Evolutionary conservation across 1,284 basidiomycete species (phyloP), one percentile per base, ranked within the genome.

Genomic region (Xerocomus nothofagi): DNA sequence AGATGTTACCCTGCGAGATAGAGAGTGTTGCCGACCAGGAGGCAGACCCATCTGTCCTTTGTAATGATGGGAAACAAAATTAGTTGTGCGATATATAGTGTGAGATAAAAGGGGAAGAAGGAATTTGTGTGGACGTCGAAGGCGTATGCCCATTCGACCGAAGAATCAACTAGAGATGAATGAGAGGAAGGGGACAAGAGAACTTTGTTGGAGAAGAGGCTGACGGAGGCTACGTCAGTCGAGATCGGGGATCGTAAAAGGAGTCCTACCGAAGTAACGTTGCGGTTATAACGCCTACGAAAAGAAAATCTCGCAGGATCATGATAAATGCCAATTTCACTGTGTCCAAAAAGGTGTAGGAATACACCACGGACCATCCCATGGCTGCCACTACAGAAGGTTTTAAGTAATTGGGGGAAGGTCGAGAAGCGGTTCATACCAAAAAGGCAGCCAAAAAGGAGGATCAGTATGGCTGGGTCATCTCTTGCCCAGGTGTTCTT

Each of bases 401-500:
- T n/a, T n/a, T n/a, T n/a, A n/a, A 5, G 17, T 6, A 14, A 32
- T 47, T 5, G 43, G 33, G 11, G n/a, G 4, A 20, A 23, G 12
- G 34, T 6, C 10, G 20, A 21, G 8, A 41, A 23, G 33, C 9
- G 4, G 15, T 24, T 6, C 81, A 51, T 53, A 93, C 91, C 81
- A 51, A 75, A 75, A 14, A 94, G 77, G 66, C 86, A 91, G 34
- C 80, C 88, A 27, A 82, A 79, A 46, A 96, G 84, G 42, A 97
- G 79, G 38, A 96, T 79, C 31, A 96, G 76, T 60, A 96, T 93
- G 12, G 94, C 93, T 17, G 94, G 94, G 67, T 97, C 93, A 68
- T 98, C 94, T 67, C 94, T 77, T 21, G 93, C 92, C 93, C 94
- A 97, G 6, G 90, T 91, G 68, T 98, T 97, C 78, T 97, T 97